Evolutionary conservation across 805 yeast genomes (phyloP).

Genomic region (Scheffersomyces spartinae): DNA sequence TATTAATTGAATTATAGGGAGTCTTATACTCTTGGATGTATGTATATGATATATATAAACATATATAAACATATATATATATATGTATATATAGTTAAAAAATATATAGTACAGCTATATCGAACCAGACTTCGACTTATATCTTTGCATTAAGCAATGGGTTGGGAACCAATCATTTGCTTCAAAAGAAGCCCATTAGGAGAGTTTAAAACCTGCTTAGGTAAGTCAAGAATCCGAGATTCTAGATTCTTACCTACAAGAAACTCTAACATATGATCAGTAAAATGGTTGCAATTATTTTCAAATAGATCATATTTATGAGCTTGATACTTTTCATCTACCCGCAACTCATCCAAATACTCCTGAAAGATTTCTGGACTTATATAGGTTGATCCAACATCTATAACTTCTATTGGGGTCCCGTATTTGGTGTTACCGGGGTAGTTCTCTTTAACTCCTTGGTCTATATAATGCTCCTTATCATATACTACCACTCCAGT

Average conservation of each 20-base stretch:
- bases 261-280: conserved; percentile 45
- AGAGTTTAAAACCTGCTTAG: conserved; percentile 34
- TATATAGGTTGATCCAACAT: conserved; percentile 41
- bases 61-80: no score
- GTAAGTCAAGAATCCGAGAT: conserved; percentile 37
- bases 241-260: conserved; percentile 47
- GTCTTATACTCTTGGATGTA: no score
- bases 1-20: no score
- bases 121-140: no score
- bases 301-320: conserved; percentile 43
- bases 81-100: no score
- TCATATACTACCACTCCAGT: conserved; percentile 45
- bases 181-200: conserved; percentile 24
- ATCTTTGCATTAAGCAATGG: no score
- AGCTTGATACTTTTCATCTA: conserved; percentile 32
- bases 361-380: conserved; percentile 42
- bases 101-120: no score
- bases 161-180: conserved; percentile 26
- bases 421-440: conserved; percentile 56
- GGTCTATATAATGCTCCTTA: conserved; percentile 49
- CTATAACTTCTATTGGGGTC: conserved; percentile 37
- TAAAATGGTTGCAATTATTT: conserved; percentile 61
- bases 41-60: no score
- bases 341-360: conserved; percentile 36
- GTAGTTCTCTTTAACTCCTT: conserved; percentile 34